Conservation (phyloP, 2,329 filamentous ascomycete genomes). For the Macrophomina phaseolina region DNA sequence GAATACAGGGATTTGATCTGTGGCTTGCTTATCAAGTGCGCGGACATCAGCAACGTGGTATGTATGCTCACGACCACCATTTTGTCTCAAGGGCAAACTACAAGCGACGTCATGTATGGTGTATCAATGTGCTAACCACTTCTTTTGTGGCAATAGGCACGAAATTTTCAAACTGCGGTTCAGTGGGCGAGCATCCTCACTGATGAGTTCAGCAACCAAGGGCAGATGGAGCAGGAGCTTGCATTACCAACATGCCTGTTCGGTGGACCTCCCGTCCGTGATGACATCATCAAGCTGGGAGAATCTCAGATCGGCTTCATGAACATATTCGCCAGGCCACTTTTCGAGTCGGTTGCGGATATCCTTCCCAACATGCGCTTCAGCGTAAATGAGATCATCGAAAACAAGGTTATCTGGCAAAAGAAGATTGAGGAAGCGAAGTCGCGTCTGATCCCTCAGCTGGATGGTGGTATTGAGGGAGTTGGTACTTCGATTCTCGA, state of each 20-base stretch:
- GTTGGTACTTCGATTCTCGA: slow-evolving; percentile 31
- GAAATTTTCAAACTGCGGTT: slow-evolving; percentile 79
- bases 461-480: slow-evolving; percentile 32
- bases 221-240: slow-evolving; percentile 86
- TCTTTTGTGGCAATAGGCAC: slow-evolving; percentile 63
- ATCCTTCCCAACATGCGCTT: slow-evolving; percentile 85
- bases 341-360: slow-evolving; percentile 87
- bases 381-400: slow-evolving; percentile 78
- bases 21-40: slow-evolving; percentile 93
- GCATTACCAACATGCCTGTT: slow-evolving; percentile 88
- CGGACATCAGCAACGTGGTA: slow-evolving; percentile 98
- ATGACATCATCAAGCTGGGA: slow-evolving; percentile 80
- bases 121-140: slow-evolving; percentile 23
- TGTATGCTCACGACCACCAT: slow-evolving; percentile 47
- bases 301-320: slow-evolving; percentile 95
- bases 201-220: slow-evolving; percentile 92
- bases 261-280: slow-evolving; percentile 76
- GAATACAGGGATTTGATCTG: slow-evolving; percentile 83
- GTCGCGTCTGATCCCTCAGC: slow-evolving; percentile 35
- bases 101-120: background rate
- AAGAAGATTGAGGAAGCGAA: slow-evolving; percentile 69
- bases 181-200: slow-evolving; percentile 94
- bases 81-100: slow-evolving; percentile 1
- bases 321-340: slow-evolving; percentile 90
- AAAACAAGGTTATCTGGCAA: slow-evolving; percentile 78